Evolutionary conservation across 192 early-diverging fungal genomes (phyloP), one percentile per base, ranked within the genome.

Genomic region (Diversispora eburnea): DNA sequence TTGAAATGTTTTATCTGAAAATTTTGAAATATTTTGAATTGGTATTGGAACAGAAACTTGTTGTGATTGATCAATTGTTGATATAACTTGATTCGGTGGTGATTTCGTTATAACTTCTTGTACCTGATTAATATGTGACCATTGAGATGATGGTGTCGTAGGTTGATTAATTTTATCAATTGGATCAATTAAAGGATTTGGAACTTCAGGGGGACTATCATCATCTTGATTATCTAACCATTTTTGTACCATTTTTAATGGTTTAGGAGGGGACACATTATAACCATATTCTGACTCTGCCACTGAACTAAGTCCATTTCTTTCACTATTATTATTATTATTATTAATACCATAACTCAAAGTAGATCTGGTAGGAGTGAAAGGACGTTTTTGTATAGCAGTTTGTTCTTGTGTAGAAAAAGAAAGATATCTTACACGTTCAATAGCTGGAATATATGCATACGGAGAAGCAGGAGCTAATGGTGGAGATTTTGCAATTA

Each of bases 381-480:
- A 56, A 69, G 67, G 57, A 33, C 71, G 13, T 39, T 48, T 62
- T 73, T 73, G 71, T 59, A 73, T 48, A 3, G 45, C 43, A 9
- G 22, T 59, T 58, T 73, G 71, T 62, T 73, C 49, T 41, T 73
- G 71, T 6, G 71, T 73, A 63, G 71, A 10, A 54, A 82, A 82
- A 10, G 81, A 74, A 13, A 78, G 77, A 45, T 82, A 82, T 9
- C 81, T 66, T 0, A 82, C 81, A 72, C 81, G 76, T 63, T 82
- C 81, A 3, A 82, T 77, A 17, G 81, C 81, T 22, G 81, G 81
- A 49, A 82, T 78, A 60, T 82, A 82, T 1, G 78, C 81, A n/a
- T 79, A 74, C 3, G 81, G 81, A 42, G 74, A 47, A 15, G 81
- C 81, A 39, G 81, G 81, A 46, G 78, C 81, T 12, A 82, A 45